phyloP scores from a whole-genome alignment of 108 stramenopile genomes.

The Poteriospumella lacustris region DNA sequence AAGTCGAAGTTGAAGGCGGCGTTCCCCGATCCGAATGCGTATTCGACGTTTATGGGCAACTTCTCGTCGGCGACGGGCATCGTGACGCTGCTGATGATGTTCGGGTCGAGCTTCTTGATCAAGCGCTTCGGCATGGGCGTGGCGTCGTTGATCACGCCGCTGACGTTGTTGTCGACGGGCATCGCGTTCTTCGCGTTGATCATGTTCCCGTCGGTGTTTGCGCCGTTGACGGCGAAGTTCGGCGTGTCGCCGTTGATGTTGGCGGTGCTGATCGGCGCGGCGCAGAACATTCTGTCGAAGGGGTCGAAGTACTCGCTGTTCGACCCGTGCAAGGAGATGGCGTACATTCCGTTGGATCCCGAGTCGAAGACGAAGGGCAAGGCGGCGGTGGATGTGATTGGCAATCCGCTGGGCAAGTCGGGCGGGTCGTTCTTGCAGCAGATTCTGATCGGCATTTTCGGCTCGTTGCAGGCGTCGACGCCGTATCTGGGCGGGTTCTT shows the following conservation, averaged over 20 bases:
- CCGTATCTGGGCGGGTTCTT: slow-evolving; percentile 48
- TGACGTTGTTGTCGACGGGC: slow-evolving; percentile 75
- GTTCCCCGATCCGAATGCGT: slow-evolving; percentile 90
- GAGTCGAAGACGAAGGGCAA: slow-evolving; percentile 97
- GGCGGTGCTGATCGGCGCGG: slow-evolving; percentile 87
- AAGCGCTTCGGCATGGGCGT: slow-evolving; percentile 38
- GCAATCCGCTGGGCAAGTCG: slow-evolving; percentile 89
- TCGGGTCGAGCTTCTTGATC: slow-evolving; percentile 56
- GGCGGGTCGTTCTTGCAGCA: slow-evolving; percentile 90
- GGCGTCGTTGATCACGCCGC: slow-evolving; percentile 86
- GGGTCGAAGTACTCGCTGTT: slow-evolving; percentile 88
- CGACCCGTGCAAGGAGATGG: slow-evolving; percentile 99
- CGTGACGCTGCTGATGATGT: slow-evolving; percentile 93
- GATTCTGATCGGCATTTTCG: slow-evolving; percentile 46
- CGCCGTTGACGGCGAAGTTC: slow-evolving; percentile 63
- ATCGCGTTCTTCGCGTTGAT: slow-evolving; percentile 79
- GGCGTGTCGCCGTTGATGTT: slow-evolving; percentile 90
- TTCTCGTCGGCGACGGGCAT: slow-evolving; percentile 86
- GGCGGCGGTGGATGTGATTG: slow-evolving; percentile 96
- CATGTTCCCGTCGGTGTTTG: slow-evolving; percentile 65
- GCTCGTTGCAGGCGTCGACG: slow-evolving; percentile 47
- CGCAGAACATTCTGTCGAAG: slow-evolving; percentile 87
- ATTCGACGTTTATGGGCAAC: slow-evolving; percentile 98
- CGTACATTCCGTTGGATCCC: slow-evolving; percentile 93
- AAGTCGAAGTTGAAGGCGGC: slow-evolving; percentile 94